Conservation (phyloP, 2,329 filamentous ascomycete genomes). For the Fusarium sterilihyphosum region DNA sequence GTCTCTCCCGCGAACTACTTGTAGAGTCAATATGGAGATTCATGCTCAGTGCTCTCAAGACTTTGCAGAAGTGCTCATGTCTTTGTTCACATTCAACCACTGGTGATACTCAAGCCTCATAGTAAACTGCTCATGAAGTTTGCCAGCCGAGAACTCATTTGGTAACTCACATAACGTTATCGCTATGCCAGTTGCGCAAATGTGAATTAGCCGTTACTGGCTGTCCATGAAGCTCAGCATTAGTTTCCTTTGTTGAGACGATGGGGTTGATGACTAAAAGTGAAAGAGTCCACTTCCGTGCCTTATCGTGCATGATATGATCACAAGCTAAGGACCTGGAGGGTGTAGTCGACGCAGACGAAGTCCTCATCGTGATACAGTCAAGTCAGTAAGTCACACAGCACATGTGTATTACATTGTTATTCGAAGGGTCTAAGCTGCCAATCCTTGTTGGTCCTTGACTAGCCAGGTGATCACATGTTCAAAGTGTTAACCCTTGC, state of each 20-base stretch:
- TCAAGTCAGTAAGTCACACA: background rate
- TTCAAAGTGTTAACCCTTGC: background rate
- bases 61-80: background rate
- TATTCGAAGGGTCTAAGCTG: no score
- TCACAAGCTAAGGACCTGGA: background rate
- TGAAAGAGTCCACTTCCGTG: background rate
- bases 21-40: no score
- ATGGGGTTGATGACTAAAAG: background rate
- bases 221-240: background rate
- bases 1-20: background rate
- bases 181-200: no score
- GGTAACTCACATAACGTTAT: no score
- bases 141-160: background rate
- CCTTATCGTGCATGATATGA: background rate
- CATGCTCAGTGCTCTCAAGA: background rate
- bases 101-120: background rate
- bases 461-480: background rate
- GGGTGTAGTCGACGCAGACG: background rate
- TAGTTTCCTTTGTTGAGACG: background rate
- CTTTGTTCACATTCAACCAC: background rate
- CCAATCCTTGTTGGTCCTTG: background rate
- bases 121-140: background rate
- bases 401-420: background rate
- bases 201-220: background rate
- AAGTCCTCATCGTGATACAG: background rate